Evolutionary conservation across 2,329 filamentous ascomycete species (phyloP).

Genomic region (Fusarium piperis): DNA sequence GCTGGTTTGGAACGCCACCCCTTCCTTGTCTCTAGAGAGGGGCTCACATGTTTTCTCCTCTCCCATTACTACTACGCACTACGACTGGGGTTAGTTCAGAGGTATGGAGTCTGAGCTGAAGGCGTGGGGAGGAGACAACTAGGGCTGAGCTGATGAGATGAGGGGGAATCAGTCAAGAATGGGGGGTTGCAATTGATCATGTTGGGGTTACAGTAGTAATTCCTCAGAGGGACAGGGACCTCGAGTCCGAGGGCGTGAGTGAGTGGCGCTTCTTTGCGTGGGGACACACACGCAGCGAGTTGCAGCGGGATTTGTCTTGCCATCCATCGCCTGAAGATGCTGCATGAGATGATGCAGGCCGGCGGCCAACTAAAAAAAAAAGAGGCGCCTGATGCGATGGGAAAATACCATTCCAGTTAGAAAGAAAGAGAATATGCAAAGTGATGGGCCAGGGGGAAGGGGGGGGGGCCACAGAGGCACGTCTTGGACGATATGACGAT

Average conservation of each 20-base stretch:
- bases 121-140: background rate
- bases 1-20: background rate
- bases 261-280: background rate
- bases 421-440: background rate
- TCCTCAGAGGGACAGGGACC: background rate
- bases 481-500: constrained; percentile 12
- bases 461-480: constrained; percentile 3
- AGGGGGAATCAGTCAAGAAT: background rate
- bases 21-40: background rate
- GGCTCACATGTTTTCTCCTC: background rate
- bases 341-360: background rate
- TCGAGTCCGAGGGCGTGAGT: background rate
- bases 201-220: background rate
- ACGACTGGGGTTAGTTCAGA: background rate
- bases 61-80: background rate
- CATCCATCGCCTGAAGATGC: background rate
- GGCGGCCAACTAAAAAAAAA: background rate
- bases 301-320: background rate
- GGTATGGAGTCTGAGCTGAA: background rate
- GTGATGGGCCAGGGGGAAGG: background rate
- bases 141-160: background rate
- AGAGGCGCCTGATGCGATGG: constrained; percentile 19
- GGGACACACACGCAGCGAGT: background rate
- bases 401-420: constrained; percentile 4
- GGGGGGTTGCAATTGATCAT: background rate